Base-by-base conservation (phyloP, 2,329 filamentous ascomycete species). In the Penicillium crustosum region DNA sequence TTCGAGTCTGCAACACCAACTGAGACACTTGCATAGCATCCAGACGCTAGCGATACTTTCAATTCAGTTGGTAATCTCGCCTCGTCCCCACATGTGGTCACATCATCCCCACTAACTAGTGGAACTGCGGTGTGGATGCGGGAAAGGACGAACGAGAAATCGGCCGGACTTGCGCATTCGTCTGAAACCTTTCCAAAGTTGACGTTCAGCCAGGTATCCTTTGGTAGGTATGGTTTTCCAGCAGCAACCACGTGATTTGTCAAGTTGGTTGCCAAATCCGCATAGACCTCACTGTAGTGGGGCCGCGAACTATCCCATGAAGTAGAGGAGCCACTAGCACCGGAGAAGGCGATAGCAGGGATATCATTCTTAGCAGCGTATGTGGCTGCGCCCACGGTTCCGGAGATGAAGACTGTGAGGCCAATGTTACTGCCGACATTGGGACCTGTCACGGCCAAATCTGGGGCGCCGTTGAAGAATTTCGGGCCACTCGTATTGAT, bases 341-440 rank as follows among this genome's bases (percentile, higher is more conserved):
- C 87, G 0, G 83, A 86, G 74, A 90, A 90, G 17, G 87, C 88
- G 55, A 91, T 81, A n/a, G 83, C 83, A 0, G 88, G 88, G 56
- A 89, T 82, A 1, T 81, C 80, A 1, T 75, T 76, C 21, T 69
- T 48, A 2, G 78, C 82, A 0, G 87, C 86, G 61, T 85, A 84
- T 35, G 77, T 79, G 8, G 87, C 84, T 0, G 85, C 84, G 50
- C 87, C 86, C n/a, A 88, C 83, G 23, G 88, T 90, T 6, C 88
- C 87, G 1, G 86, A 89, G 70, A 88, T 81, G 23, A 75, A 81
- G 0, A 83, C 80, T 2, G 77, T 69, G 15, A 85, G 64, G 36
- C 79, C 87, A 4, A 88, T 68, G 70, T 89, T 89, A 48, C 75
- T 58, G 15, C 82, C 82, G 2, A 83, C 79, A 63, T 90, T 90